Base-by-base conservation (phyloP, 345 rosid genomes). In the Murraya koenigii region DNA sequence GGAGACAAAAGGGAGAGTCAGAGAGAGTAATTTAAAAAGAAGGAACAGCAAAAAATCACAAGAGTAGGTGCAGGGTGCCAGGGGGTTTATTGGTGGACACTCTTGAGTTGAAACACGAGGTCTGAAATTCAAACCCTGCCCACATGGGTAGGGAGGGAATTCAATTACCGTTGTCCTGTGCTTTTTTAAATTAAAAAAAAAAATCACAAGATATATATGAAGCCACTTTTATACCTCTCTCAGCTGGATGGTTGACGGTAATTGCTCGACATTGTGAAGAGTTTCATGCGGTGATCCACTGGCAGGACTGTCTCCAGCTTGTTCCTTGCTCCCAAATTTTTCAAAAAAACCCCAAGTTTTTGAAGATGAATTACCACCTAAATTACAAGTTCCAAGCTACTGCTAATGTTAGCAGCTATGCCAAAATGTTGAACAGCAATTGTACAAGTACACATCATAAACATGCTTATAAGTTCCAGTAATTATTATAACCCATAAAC, bases 321-420 rank as follows among this genome's bases (percentile, higher is more conserved):
- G 71, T 33, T 17, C 69, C 78, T 6, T 81, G 80, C 80, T 77
- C 20, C 83, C 77, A 80, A 86, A 82, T 60, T 82, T 49, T 0
- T 84, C 74, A 33, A 85, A 49, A 73, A 80, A 72, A 20, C 75
- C 72, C 89, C 86, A 78, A 61, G 55, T 63, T 55, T 81, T 75
- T 36, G 79, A 49, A 35, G 87, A 82, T 63, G 80, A 65, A 76
- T 70, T 78, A 66, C 78, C 68, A 56, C 82, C 89, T 86, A 63
- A 22, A 74, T 74, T 25, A 72, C 15, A 69, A 65, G n/a, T 69
- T 54, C 20, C 55, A 15, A 75, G 52, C 74, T 47, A 56, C 55
- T 63, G 71, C 67, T 44, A 17, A 25, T 75, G 39, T 65, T 56
- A 62, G 7, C 32, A 66, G 72, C 22, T 41, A 20, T 58, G 44